Evolutionary conservation across 176 grass and related monocot genomes (phyloP), one percentile per base, ranked within the genome.

Genomic region (Cenchrus purpureus): DNA sequence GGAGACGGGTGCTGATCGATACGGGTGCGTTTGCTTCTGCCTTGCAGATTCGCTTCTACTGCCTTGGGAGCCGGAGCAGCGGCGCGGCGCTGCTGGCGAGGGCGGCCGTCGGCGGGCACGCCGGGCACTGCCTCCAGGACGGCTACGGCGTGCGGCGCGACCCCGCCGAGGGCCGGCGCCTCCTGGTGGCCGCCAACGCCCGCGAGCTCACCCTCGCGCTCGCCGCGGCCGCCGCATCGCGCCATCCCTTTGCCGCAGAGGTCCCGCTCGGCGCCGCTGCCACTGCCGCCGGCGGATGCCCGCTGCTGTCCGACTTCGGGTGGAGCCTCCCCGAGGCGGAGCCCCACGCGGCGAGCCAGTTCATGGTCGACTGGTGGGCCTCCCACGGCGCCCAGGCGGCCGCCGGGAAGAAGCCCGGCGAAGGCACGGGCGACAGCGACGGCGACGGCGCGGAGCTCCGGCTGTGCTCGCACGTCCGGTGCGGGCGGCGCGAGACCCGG

Each of bases 51-150:
- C 88, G 93, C 10, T 97, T 97, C 84, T 97, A 97, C 7, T 94
- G 90, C 48, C 37, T 93, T 0, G 88, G 89, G 1, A 90, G 69
- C 82, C 74, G 92, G 16, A 88, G 88, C 81, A 66, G 88, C 65
- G 95, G 95, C 40, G 92, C 90, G 2, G 88, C 90, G 12, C 53
- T 91, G 37, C 88, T 97, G 10, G 95, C 95, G 58, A 80, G 86
- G 59, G 92, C 95, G 22, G 95, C 95, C 2, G 88, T 95, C 0
- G 86, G 92, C 44, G 91, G 90, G 12, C 92, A 97, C 85, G 79
- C 91, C 10, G 92, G 95, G 2, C 90, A 97, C 88, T 97, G 95
- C 84, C 88, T 94, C 34, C 95, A 94, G 86, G 95, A 97, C 74
- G 95, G 95, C 10, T 97, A 94, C 71, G 94, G 94, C 68, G 83